Conservation (phyloP, 176 grass and related monocot genomes). For the Hordeum vulgare region MorexV3_pseudomolecules_assembly NC_058520.1:561405366-561405865, state of each 20-base stretch:
- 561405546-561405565: constrained; percentile 8
- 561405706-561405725: constrained; percentile 44
- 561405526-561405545: constrained; percentile 17
- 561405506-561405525: constrained; percentile 28
- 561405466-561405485: background rate
- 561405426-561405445: constrained; percentile 15
- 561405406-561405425: background rate
- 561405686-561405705: constrained; percentile 23
- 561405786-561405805: background rate
- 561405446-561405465: constrained; percentile 9
- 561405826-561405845: no score
- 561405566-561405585: constrained; percentile 31
- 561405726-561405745: constrained; percentile 3
- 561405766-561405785: background rate
- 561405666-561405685: background rate
- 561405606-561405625: no score
- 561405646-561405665: constrained; percentile 40
- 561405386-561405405: background rate
- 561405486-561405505: constrained; percentile 16
- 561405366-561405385: background rate
- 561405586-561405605: no score
- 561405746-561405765: background rate
- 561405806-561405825: background rate
- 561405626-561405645: no score
- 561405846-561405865: background rate